A percentile compares a stretch with the other conserved stretches of the same genome.
Conservation (phyloP, 2,329 filamentous ascomycete species). For the Claviceps sp. region DNA sequence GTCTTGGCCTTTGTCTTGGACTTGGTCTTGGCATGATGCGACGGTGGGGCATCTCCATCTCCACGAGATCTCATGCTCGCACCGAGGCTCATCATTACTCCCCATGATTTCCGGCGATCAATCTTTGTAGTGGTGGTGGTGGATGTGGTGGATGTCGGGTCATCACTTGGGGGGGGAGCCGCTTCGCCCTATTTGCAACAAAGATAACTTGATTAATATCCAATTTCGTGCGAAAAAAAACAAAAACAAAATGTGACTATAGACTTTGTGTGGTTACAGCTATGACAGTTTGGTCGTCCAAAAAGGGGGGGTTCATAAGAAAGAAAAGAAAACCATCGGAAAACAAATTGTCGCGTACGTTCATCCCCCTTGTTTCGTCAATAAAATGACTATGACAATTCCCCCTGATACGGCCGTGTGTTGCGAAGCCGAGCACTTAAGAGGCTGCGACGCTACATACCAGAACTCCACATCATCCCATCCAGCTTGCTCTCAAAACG, state of each 20-base stretch:
- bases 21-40: not conserved
- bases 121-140: conserved; percentile 12
- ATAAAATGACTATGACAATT: conserved; percentile 13
- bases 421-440: not conserved
- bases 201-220: conserved; percentile 19
- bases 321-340: not conserved
- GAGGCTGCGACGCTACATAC: not conserved
- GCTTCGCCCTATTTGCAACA: conserved; percentile 16
- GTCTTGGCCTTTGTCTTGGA: not conserved
- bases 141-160: conserved; percentile 18
- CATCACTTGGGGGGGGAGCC: conserved; percentile 20
- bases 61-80: conserved; percentile 15
- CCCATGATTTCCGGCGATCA: conserved; percentile 33
- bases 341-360: conserved; percentile 11
- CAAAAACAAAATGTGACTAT: conserved; percentile 10
- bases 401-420: conserved; percentile 6
- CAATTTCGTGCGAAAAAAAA: conserved; percentile 7
- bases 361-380: conserved; percentile 22
- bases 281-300: not conserved
- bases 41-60: conserved; percentile 11
- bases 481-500: not conserved
- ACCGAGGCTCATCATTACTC: conserved; percentile 23
- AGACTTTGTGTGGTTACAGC: conserved; percentile 11
- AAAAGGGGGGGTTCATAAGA: not conserved
- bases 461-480: not conserved